Conservation (phyloP, 169 alveolate genomes). For the Cystoisospora suis region DNA sequence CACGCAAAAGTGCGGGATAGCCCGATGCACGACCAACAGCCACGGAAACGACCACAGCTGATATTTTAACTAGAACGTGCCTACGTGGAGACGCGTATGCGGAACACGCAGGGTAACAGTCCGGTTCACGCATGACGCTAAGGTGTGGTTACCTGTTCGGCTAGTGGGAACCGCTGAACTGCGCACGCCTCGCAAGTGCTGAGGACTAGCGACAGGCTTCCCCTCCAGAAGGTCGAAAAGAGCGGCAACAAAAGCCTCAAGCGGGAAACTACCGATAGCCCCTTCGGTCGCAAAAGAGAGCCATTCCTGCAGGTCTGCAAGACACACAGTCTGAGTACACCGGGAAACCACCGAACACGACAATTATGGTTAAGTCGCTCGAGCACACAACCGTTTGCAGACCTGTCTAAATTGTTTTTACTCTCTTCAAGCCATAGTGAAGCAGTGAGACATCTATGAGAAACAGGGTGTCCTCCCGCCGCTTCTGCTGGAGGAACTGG, state of each 20-base stretch:
- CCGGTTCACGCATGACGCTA: too few species aligned
- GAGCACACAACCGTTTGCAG: neutral
- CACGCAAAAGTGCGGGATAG: too few species aligned
- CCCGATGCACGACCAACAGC: too few species aligned
- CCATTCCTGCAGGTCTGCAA: constrained; percentile 62
- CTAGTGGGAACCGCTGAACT: too few species aligned
- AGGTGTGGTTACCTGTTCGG: too few species aligned
- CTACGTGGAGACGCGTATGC: too few species aligned
- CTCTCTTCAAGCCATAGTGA: neutral
- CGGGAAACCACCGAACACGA: neutral
- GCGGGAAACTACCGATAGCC: constrained; percentile 56
- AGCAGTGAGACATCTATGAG: neutral
- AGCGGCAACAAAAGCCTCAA: constrained; percentile 49
- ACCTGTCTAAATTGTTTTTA: neutral
- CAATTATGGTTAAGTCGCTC: neutral
- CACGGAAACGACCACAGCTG: too few species aligned
- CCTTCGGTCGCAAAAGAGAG: constrained; percentile 58
- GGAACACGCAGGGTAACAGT: neutral
- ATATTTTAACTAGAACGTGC: too few species aligned
- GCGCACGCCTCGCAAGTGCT: too few species aligned
- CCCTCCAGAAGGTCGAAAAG: constrained; percentile 49
- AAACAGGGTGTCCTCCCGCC: neutral
- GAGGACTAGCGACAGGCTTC: constrained; percentile 19
- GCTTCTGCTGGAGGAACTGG: constrained; percentile 49
- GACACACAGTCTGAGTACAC: constrained; percentile 49